These are phyloP conservation scores for Mycosphaerella arachidis DNA, from an alignment of 2,329 filamentous ascomycete species.

Conservation along the genomic window DNA sequence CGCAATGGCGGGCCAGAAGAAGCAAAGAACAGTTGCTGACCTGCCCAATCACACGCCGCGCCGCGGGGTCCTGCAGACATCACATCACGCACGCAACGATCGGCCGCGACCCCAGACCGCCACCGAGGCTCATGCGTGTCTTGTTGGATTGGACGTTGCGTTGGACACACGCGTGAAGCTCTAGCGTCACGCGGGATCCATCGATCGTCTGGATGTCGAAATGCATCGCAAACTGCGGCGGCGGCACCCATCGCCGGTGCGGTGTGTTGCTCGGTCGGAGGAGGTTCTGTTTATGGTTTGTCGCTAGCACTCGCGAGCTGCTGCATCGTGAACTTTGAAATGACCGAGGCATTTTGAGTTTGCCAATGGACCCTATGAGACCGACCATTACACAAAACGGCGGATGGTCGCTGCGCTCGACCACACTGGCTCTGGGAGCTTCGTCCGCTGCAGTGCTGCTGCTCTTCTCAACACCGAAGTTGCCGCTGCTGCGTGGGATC, in stretches of 20 bases:
- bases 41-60: background rate
- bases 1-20: background rate
- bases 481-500: background rate
- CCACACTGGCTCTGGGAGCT: background rate
- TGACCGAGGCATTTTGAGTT: slow-evolving; percentile 5
- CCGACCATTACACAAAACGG: slow-evolving; percentile 1
- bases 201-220: background rate
- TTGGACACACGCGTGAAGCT: background rate
- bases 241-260: background rate
- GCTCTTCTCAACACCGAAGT: background rate
- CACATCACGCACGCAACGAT: background rate
- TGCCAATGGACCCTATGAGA: slow-evolving; percentile 6
- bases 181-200: background rate
- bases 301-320: background rate
- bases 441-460: background rate
- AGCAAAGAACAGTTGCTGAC: background rate
- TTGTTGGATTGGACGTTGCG: background rate
- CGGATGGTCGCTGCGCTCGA: background rate
- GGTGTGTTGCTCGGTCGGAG: background rate
- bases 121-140: background rate
- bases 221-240: background rate
- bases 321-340: background rate
- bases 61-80: background rate
- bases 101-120: background rate
- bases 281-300: background rate